A percentile compares a stretch with the other conserved stretches of the same genome.
Conservation (phyloP, 306 rosid species). For the Adenanthera pavonina region DNA sequence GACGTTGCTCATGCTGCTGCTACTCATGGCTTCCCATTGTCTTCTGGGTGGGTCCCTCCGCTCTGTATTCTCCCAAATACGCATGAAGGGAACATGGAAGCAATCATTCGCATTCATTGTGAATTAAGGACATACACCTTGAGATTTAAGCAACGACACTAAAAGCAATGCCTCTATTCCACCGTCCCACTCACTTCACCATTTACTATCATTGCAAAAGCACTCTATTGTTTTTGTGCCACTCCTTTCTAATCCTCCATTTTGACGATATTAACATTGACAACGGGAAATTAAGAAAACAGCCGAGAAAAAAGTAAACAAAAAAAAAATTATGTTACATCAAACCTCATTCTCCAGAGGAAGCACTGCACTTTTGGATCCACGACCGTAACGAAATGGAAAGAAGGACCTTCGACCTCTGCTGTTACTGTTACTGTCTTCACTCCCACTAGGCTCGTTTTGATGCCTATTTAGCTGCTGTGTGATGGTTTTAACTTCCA, state of each 20-base stretch:
- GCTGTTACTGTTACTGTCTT: conserved; percentile 50
- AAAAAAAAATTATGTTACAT: conserved; percentile 18
- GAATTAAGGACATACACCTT: conserved; percentile 41
- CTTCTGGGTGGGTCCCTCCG: conserved; percentile 36
- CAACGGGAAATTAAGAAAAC: conserved; percentile 22
- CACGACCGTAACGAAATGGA: conserved; percentile 60
- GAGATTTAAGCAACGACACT: conserved; percentile 48
- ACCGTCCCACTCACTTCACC: conserved; percentile 27
- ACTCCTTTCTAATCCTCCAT: not conserved
- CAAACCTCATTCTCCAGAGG: conserved; percentile 52
- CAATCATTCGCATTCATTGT: conserved; percentile 51
- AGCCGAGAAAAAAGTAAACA: not conserved
- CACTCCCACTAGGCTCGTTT: conserved; percentile 47
- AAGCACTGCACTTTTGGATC: conserved; percentile 52
- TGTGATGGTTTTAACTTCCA: conserved; percentile 53
- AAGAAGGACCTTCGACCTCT: conserved; percentile 62
- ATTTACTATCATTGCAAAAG: conserved; percentile 36
- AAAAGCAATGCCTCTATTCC: conserved; percentile 40
- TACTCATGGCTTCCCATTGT: conserved; percentile 19
- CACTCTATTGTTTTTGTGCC: conserved; percentile 25
- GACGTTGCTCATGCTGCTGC: conserved; percentile 12
- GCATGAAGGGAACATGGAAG: conserved; percentile 35
- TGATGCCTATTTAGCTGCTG: conserved; percentile 34
- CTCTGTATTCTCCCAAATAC: conserved; percentile 38
- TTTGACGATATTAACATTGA: conserved; percentile 32